These are phyloP conservation scores for Excoecaria agallocha DNA, from an alignment of 345 rosid genomes.

Conservation along the genomic window DNA sequence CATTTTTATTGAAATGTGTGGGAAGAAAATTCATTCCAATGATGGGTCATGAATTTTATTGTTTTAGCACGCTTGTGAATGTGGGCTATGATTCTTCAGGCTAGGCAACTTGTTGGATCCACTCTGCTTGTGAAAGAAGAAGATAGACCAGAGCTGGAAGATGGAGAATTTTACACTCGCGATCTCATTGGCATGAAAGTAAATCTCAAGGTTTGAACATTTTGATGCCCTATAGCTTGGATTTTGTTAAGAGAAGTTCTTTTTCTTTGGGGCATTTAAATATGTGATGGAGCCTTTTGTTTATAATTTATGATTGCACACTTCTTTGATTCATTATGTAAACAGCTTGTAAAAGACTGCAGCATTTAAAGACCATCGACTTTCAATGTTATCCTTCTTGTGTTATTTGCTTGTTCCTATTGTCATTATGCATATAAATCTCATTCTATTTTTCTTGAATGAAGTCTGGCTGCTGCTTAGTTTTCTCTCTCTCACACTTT, in stretches of 20 bases:
- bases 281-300: neutral
- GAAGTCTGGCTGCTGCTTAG: neutral
- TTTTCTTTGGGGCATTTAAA: neutral
- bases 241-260: neutral
- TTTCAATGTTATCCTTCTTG: neutral
- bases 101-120: constrained; percentile 80
- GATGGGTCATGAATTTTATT: neutral
- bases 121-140: constrained; percentile 67
- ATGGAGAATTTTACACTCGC: constrained; percentile 73
- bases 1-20: neutral
- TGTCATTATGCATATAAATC: neutral
- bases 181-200: constrained; percentile 90
- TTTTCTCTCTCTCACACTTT: neutral
- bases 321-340: neutral
- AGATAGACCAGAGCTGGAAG: constrained; percentile 76
- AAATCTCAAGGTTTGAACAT: constrained; percentile 51
- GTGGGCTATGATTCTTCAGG: constrained; percentile 42
- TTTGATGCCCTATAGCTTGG: constrained; percentile 1
- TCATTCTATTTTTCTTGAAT: neutral
- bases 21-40: too few relatives aligned
- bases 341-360: neutral
- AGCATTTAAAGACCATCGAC: neutral
- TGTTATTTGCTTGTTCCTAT: neutral
- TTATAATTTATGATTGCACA: neutral
- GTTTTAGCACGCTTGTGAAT: neutral